phyloP scores from a whole-genome alignment of 2,329 filamentous ascomycete genomes.

The Claviceps lovelessii region DNA sequence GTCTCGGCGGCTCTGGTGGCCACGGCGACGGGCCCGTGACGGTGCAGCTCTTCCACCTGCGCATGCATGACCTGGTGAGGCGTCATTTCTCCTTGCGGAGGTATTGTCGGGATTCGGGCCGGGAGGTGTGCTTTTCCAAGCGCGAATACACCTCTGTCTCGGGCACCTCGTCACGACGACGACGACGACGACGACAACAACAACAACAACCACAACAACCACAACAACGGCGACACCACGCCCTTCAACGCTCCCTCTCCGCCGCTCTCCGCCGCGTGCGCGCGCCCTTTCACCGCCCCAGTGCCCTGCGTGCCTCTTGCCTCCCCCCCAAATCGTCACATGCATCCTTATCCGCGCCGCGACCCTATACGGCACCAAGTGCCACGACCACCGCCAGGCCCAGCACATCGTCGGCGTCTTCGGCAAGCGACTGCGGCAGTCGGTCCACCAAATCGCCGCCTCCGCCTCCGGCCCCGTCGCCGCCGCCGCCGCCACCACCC shows the following conservation, averaged over 20 bases:
- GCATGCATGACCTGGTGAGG: slow-evolving; percentile 79
- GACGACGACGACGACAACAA: too few relatives aligned
- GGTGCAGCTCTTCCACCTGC: slow-evolving; percentile 72
- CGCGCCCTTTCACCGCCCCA: slow-evolving; percentile 19
- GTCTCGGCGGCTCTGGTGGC: slow-evolving; percentile 10
- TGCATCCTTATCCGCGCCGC: slow-evolving; percentile 11
- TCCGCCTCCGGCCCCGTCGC: not conserved
- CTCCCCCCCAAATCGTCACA: slow-evolving; percentile 9
- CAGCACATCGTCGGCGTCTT: slow-evolving; percentile 1
- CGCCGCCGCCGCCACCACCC: too few relatives aligned
- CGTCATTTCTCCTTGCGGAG: slow-evolving; percentile 82
- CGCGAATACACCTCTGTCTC: slow-evolving; percentile 40
- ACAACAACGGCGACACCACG: not conserved
- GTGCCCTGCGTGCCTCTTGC: slow-evolving; percentile 5
- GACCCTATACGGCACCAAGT: slow-evolving; percentile 10
- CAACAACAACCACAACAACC: not conserved
- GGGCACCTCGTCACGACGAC: not conserved
- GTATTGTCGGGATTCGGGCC: slow-evolving; percentile 83
- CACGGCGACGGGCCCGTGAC: slow-evolving; percentile 28
- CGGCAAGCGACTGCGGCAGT: not conserved
- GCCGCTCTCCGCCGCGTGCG: slow-evolving; percentile 34
- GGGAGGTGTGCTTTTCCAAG: slow-evolving; percentile 78
- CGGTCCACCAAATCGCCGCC: too few relatives aligned
- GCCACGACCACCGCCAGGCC: slow-evolving; percentile 9
- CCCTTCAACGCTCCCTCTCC: slow-evolving; percentile 20